phyloP scores from a whole-genome alignment of 495 filamentous ascomycete species.

The Cercophora samala region DNA sequence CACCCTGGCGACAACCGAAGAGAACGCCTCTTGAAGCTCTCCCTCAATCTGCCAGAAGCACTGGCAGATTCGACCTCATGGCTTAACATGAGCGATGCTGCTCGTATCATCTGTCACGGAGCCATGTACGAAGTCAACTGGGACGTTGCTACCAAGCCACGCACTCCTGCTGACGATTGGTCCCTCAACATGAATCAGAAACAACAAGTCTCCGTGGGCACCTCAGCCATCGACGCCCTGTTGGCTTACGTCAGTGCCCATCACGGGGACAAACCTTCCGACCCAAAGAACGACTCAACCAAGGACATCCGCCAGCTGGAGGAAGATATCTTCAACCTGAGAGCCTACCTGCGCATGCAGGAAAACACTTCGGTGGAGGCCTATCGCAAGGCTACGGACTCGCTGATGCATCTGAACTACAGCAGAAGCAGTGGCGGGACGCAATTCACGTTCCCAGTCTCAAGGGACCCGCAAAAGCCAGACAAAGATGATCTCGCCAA shows the following conservation, averaged over 20 bases:
- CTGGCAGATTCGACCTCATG: too few relatives aligned
- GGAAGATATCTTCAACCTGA: too few relatives aligned
- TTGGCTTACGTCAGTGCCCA: constrained; percentile 35
- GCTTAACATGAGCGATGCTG: background rate
- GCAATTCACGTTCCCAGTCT: background rate
- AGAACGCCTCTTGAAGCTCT: too few relatives aligned
- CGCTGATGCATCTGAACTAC: constrained; percentile 36
- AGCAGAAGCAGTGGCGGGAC: constrained; percentile 26
- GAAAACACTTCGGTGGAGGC: constrained; percentile 37
- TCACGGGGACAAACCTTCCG: constrained; percentile 15
- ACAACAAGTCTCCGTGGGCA: constrained; percentile 40
- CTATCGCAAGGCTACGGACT: constrained; percentile 33
- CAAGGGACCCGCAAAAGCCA: background rate
- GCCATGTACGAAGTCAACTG: constrained; percentile 47
- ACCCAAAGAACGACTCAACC: constrained; percentile 28
- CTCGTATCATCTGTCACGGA: constrained; percentile 39
- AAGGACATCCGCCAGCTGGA: too few relatives aligned
- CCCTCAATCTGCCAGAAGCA: too few relatives aligned
- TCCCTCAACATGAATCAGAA: background rate
- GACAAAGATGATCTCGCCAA: too few relatives aligned
- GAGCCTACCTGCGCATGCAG: too few relatives aligned
- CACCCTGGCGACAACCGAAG: background rate
- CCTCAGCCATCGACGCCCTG: constrained; percentile 46
- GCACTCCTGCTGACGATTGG: constrained; percentile 29
- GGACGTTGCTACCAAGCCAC: constrained; percentile 30